Evolutionary conservation across 129 eudicot genomes (phyloP).

Genomic region (Pulicaria dysenterica): DNA sequence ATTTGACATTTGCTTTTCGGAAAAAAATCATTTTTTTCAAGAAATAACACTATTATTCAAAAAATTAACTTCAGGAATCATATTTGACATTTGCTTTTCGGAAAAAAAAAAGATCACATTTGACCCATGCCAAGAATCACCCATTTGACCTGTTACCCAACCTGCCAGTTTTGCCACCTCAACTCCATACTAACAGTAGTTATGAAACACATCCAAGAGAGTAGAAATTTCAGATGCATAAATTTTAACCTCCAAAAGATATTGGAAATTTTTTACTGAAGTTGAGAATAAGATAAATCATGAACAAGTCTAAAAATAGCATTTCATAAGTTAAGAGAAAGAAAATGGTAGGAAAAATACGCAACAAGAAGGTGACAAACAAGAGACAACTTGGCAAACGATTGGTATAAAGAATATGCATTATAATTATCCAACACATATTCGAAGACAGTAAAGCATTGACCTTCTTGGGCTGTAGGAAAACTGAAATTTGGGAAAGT

Average conservation of each 20-base stretch:
- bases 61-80: neutral
- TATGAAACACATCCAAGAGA: too few species aligned
- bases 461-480: slow-evolving; percentile 81
- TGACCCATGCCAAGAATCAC: too few species aligned
- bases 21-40: neutral
- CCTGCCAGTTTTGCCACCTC: too few species aligned
- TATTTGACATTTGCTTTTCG: neutral
- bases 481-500: slow-evolving; percentile 61
- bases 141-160: too few species aligned
- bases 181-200: too few species aligned
- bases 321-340: neutral
- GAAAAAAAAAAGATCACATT: too few species aligned
- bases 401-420: slow-evolving; percentile 11
- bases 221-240: too few species aligned
- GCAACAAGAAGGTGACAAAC: neutral
- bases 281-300: neutral
- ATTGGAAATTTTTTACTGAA: too few species aligned
- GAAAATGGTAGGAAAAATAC: neutral
- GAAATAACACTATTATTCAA: neutral
- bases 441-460: slow-evolving; percentile 16
- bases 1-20: too few species aligned
- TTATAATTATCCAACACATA: neutral
- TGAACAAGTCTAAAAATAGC: slow-evolving; percentile 13
- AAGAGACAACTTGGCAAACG: neutral
- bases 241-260: too few species aligned